Evolutionary conservation across 1,284 basidiomycete genomes (phyloP).

Genomic region (Jaminaea rosea): DNA sequence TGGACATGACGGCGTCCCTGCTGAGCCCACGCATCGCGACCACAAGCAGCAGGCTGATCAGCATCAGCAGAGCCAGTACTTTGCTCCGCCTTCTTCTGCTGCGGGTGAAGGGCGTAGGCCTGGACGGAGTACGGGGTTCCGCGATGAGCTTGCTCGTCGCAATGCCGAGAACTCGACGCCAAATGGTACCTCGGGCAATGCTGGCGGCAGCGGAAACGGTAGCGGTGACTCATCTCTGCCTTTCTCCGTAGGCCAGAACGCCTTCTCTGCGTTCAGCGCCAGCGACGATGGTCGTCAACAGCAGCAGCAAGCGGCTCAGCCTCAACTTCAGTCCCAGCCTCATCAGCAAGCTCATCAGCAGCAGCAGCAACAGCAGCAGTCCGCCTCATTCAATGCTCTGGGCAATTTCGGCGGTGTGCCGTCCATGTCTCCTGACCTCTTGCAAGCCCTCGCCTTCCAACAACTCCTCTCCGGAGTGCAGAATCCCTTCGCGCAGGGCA

Average conservation of each 20-base stretch:
- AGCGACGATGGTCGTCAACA: no score
- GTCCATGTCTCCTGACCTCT: slow-evolving; percentile 18
- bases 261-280: no score
- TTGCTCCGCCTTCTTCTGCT: slow-evolving; percentile 4
- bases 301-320: no score
- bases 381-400: no score
- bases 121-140: slow-evolving; percentile 1
- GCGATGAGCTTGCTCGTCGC: not conserved
- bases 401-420: no score
- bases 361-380: not conserved
- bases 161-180: not conserved
- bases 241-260: no score
- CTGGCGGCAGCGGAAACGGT: no score
- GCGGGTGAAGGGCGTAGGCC: slow-evolving; percentile 3
- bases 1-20: not conserved
- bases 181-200: not conserved
- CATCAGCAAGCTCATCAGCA: not conserved
- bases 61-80: slow-evolving; percentile 4
- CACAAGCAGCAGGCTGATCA: slow-evolving; percentile 1
- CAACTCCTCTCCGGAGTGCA: slow-evolving; percentile 33
- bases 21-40: slow-evolving; percentile 8
- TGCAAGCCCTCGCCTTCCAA: slow-evolving; percentile 42
- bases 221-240: no score
- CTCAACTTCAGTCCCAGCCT: no score
- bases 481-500: slow-evolving; percentile 28